These are phyloP conservation scores for Meripilus lineatus DNA, from an alignment of 1,284 basidiomycete genomes.

Conservation along the genomic window DNA sequence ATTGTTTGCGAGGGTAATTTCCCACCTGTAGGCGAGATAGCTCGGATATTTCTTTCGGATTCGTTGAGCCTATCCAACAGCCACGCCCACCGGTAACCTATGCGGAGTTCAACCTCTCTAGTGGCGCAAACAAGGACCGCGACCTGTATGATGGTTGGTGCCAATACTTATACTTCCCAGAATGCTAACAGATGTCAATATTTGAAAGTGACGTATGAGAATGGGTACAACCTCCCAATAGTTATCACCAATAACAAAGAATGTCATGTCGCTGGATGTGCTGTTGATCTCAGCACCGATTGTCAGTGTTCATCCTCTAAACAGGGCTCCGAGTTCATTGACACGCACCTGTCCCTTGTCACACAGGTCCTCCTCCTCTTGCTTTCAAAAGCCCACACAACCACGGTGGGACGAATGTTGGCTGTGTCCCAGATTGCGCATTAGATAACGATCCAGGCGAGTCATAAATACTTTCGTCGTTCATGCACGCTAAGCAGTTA, in stretches of 20 bases:
- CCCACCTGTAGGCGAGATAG: slow-evolving; percentile 28
- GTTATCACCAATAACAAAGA: slow-evolving; percentile 35
- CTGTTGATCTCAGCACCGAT: slow-evolving; percentile 36
- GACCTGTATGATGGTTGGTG: slow-evolving; percentile 39
- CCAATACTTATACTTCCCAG: neutral
- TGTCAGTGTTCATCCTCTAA: slow-evolving; percentile 18
- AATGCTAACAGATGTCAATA: too few relatives aligned
- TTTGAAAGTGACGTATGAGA: slow-evolving; percentile 35
- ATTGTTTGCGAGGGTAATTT: slow-evolving; percentile 35
- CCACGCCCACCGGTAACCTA: slow-evolving; percentile 40
- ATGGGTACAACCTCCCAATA: slow-evolving; percentile 39
- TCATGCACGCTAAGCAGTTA: too few relatives aligned
- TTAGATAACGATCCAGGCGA: too few relatives aligned
- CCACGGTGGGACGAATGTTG: too few relatives aligned
- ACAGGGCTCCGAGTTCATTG: neutral
- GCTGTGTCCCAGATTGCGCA: too few relatives aligned
- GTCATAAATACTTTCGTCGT: too few relatives aligned
- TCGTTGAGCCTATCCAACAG: slow-evolving; percentile 14
- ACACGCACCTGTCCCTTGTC: neutral
- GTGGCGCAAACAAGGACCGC: slow-evolving; percentile 15
- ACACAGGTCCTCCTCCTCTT: too few relatives aligned
- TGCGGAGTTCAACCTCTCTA: slow-evolving; percentile 38
- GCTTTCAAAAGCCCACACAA: too few relatives aligned
- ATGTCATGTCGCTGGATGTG: slow-evolving; percentile 38
- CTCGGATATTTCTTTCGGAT: neutral